Evolutionary conservation across 352 stramenopile genomes (phyloP), one percentile per base, ranked within the genome.

Genomic region (Globisporangium sylvaticum): DNA sequence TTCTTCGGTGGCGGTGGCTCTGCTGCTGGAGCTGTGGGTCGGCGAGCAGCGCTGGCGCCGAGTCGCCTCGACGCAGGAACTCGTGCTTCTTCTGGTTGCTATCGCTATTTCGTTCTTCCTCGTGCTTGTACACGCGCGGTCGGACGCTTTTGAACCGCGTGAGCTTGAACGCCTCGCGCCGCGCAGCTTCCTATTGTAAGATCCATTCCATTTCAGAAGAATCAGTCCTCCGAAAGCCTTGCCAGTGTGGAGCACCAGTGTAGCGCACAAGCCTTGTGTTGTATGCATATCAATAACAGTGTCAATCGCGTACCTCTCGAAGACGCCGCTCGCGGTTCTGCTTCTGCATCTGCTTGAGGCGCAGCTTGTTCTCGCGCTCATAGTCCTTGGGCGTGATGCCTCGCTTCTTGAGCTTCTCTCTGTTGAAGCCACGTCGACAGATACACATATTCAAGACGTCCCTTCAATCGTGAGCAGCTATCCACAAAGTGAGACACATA

Each of bases 301-400:
- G 4, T 29, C 10, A 7, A 46, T 22, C 8, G 10, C 27, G 25
- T 27, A 84, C 81, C 70, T 89, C 83, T 54, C 55, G 60, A 20
- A 67, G 53, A 56, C 77, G 80, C 34, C 76, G 78, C 67, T 88
- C 75, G 8, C 80, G 80, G 18, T 92, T 89, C 62, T 82, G 71
- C 5, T 65, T 71, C 65, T 92, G 82, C 57, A 89, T 66, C 42
- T 79, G 74, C 69, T 90, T 90, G 5, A 91, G 62, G 1, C 67
- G 75, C 63, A 90, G 52, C 12, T 88, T 87, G 67, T 92, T 92
- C 24, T 81, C 78, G 2, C 81, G 76, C 54, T 90, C 80, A 61
- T 78, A 91, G 65, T 92, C 73, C 37, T 76, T 89, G 9, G 82
- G 82, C 29, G 67, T 76, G 7, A 89, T 76, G 22, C 84, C 84